Evolutionary conservation across 371 early-diverging fungal species (phyloP).

Genomic region (Rhizopus sp.): DNA sequence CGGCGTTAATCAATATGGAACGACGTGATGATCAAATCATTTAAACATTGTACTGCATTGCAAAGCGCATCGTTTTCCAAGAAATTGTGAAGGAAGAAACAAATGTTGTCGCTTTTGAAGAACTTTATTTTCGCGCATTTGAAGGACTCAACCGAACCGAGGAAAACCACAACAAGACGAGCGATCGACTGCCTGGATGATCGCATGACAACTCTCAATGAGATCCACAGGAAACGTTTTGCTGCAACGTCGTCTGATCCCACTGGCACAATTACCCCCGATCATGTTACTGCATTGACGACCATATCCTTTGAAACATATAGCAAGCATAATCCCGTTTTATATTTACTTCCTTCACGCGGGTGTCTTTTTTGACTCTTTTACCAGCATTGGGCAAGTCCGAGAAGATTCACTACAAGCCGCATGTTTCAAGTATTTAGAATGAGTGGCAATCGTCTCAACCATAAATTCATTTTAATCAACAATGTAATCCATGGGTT

Average conservation of each 20-base stretch:
- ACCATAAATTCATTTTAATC: no score
- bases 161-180: constrained; percentile 16
- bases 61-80: constrained; percentile 14
- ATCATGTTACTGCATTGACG: constrained; percentile 5
- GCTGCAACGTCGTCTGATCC: constrained; percentile 5
- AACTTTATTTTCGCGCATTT: constrained; percentile 13
- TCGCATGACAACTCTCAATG: constrained; percentile 6
- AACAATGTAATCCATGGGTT: no score
- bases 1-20: constrained; percentile 18
- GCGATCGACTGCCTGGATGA: constrained; percentile 22
- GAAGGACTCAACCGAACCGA: constrained; percentile 12
- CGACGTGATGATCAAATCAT: constrained; percentile 19
- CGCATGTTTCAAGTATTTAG: no score
- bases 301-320: constrained; percentile 9
- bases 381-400: no score
- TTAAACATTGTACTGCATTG: constrained; percentile 21
- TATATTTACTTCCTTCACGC: no score
- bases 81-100: constrained; percentile 17
- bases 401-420: no score
- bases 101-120: constrained; percentile 15
- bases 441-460: no score
- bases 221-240: constrained; percentile 9
- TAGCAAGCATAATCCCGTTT: no score
- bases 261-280: constrained; percentile 8
- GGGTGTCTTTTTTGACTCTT: no score